These are phyloP conservation scores for Stevia rebaudiana DNA, from an alignment of 140 eudicot species.

Conservation along the genomic window DNA sequence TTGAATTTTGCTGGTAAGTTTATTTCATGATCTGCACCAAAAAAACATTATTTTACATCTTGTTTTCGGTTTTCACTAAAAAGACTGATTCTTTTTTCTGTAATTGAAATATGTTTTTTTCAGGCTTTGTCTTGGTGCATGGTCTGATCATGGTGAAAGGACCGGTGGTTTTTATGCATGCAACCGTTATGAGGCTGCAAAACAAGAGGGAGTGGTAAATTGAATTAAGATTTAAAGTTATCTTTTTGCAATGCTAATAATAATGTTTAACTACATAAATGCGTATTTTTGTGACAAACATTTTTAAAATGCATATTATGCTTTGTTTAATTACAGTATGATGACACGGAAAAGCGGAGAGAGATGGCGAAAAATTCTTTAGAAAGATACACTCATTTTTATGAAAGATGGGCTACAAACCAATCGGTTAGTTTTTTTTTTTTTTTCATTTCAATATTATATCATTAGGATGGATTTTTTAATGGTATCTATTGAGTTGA, in stretches of 20 bases:
- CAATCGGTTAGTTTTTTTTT: slow-evolving; percentile 60
- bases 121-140: slow-evolving; percentile 97
- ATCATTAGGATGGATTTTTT: neutral
- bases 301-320: slow-evolving; percentile 1
- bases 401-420: slow-evolving; percentile 98
- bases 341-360: slow-evolving; percentile 86
- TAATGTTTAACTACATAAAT: neutral
- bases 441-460: slow-evolving; percentile 1
- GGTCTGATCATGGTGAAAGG: slow-evolving; percentile 98
- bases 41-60: neutral
- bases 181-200: slow-evolving; percentile 94
- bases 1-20: slow-evolving; percentile 92
- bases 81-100: neutral
- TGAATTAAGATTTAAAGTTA: slow-evolving; percentile 9
- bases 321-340: slow-evolving; percentile 50
- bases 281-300: slow-evolving; percentile 2
- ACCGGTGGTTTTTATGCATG: slow-evolving; percentile 99
- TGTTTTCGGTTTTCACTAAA: slow-evolving; percentile 6
- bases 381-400: slow-evolving; percentile 96
- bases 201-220: slow-evolving; percentile 86
- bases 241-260: slow-evolving; percentile 8
- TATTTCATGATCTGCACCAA: neutral
- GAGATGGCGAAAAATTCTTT: slow-evolving; percentile 98
- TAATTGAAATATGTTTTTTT: slow-evolving; percentile 19
- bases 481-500: neutral